Percentiles rank a stretch among this genome's conserved stretches.
phyloP scores from a whole-genome alignment of 768 basidiomycete species.

The Leccinum olivaceopallidum region DNA sequence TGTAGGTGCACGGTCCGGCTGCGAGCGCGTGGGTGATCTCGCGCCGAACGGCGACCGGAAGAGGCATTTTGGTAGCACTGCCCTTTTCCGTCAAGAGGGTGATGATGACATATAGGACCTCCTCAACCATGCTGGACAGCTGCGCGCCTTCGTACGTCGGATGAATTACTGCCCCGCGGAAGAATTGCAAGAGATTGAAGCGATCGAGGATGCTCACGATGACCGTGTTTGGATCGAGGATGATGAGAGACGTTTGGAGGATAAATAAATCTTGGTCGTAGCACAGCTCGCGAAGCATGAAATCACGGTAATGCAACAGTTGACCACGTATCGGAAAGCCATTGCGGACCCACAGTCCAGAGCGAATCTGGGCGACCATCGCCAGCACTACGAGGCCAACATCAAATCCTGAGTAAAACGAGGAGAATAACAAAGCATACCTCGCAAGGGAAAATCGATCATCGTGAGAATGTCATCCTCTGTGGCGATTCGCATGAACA shows the following conservation, averaged over 20 bases:
- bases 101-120: conserved; percentile 85
- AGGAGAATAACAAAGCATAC: conserved; percentile 42
- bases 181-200: conserved; percentile 80
- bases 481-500: conserved; percentile 60
- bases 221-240: conserved; percentile 76
- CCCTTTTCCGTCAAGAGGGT: conserved; percentile 82
- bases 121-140: conserved; percentile 85
- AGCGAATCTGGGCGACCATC: conserved; percentile 93
- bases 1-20: conserved; percentile 83
- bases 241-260: conserved; percentile 80
- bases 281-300: conserved; percentile 92
- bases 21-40: conserved; percentile 92
- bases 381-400: conserved; percentile 58
- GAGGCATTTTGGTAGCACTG: conserved; percentile 66
- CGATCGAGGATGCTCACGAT: conserved; percentile 88
- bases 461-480: conserved; percentile 72
- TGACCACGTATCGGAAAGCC: conserved; percentile 96
- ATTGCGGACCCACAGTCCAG: conserved; percentile 97
- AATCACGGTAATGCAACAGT: conserved; percentile 93
- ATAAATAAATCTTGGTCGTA: conserved; percentile 96
- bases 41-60: conserved; percentile 64
- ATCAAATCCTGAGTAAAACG: conserved; percentile 3
- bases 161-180: conserved; percentile 60
- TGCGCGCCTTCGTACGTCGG: conserved; percentile 68
- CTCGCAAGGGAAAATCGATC: conserved; percentile 87